Evolutionary conservation across 2,329 filamentous ascomycete genomes (phyloP), one percentile per base, ranked within the genome.

Genomic region (Aspergillus transmontanensis): DNA sequence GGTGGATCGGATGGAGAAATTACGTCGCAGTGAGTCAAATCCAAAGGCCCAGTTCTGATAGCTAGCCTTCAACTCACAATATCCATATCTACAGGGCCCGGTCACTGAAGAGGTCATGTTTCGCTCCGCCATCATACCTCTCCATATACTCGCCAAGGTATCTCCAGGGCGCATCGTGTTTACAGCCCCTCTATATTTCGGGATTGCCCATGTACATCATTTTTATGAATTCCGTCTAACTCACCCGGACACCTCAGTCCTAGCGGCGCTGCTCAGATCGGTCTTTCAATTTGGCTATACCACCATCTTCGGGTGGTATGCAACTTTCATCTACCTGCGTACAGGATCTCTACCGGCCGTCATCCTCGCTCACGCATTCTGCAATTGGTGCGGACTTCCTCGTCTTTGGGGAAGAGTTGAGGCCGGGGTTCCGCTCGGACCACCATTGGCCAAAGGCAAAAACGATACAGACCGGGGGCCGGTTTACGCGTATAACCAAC

Each of bases 101-200:
- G 81, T 95, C 60, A 97, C 93, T 12, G 95, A 99, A 81, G 95
- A 99, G 79, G 82, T 96, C 64, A 90, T 97, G 71, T 99, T 97
- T 83, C 91, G 95, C 73, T 93, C 92, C 4, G 88, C 93, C 68
- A 89, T 94, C 58, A 85, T 97, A 45, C 91, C 94, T 2, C 84
- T 97, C 12, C 89, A 97, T 73, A 81, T 97, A 34, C 82, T 93
- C 57, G 89, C 93, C 23, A 85, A 85, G 51, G 81, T 87, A 57
- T 83, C 84, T 50, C 76, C 81, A 0, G 73, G 75, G 4, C 80
- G 73, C 3, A 93, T 92, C 67, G 86, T 96, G 72, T 93, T 96
- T 79, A 81, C 92, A 12, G 92, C 92, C 1, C 94, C 94, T 7
- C 81, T 97, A 12, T 90, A 97, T 76, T 98, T 98, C 75, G 94